Evolutionary conservation across 1,139 yeast species (phyloP).

Genomic region (Diutina mesorugosa): DNA sequence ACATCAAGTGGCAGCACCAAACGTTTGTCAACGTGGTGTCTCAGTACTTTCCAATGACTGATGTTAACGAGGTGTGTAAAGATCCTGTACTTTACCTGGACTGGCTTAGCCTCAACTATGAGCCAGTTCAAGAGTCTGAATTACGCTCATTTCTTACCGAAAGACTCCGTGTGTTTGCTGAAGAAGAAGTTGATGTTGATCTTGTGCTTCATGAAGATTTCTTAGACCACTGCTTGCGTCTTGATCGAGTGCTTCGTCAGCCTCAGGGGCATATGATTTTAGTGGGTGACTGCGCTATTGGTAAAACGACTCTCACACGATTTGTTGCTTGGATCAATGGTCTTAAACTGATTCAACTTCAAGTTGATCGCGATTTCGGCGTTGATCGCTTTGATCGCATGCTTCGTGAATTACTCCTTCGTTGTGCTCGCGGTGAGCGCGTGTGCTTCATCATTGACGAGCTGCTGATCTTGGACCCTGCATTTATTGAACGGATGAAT

Average conservation of each 20-base stretch:
- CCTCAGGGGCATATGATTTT: constrained; percentile 85
- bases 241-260: constrained; percentile 74
- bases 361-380: constrained; percentile 40
- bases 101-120: constrained; percentile 61
- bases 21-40: constrained; percentile 26
- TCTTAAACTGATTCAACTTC: constrained; percentile 44
- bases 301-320: constrained; percentile 62
- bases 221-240: constrained; percentile 61
- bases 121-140: constrained; percentile 33
- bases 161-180: constrained; percentile 59
- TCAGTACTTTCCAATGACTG: constrained; percentile 34
- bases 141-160: constrained; percentile 46
- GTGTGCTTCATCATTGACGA: constrained; percentile 74
- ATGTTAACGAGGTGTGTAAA: constrained; percentile 19
- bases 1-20: constrained; percentile 38
- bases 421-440: constrained; percentile 42
- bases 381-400: constrained; percentile 57
- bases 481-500: constrained; percentile 86
- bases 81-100: constrained; percentile 54
- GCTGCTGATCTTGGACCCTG: constrained; percentile 59
- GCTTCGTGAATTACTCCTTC: constrained; percentile 38
- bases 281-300: constrained; percentile 80
- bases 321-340: constrained; percentile 95
- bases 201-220: constrained; percentile 60
- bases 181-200: constrained; percentile 56